Percentiles rank a stretch among this genome's conserved stretches.
Conservation (phyloP, 371 early-diverging fungal species). For the Coemansia sp. region DNA sequence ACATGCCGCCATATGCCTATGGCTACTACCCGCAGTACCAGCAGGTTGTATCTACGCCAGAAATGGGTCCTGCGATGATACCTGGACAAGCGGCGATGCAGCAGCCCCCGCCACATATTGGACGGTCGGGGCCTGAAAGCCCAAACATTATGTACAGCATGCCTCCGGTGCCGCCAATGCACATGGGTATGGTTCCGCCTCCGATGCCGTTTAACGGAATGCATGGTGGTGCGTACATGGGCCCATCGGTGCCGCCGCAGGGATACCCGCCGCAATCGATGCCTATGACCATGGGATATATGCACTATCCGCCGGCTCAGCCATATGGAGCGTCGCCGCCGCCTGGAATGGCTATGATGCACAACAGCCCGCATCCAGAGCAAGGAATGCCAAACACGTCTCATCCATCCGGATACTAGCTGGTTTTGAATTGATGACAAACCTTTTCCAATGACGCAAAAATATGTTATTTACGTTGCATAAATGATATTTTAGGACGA, state of each 20-base stretch:
- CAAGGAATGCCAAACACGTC: slow-evolving; percentile 18
- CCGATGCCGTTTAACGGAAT: slow-evolving; percentile 39
- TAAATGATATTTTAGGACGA: background rate
- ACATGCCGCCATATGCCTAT: slow-evolving; percentile 41
- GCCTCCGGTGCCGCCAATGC: slow-evolving; percentile 26
- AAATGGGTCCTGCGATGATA: slow-evolving; percentile 32
- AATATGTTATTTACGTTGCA: background rate
- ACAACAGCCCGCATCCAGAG: slow-evolving; percentile 32
- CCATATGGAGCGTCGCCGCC: slow-evolving; percentile 34
- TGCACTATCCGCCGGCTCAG: slow-evolving; percentile 39
- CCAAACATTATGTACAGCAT: slow-evolving; percentile 31
- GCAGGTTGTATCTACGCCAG: slow-evolving; percentile 31
- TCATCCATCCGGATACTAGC: slow-evolving; percentile 2
- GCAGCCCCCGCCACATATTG: slow-evolving; percentile 13
- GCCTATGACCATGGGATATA: slow-evolving; percentile 45
- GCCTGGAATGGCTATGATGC: slow-evolving; percentile 47
- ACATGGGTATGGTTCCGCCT: slow-evolving; percentile 50
- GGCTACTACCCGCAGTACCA: slow-evolving; percentile 48
- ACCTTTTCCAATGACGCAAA: background rate
- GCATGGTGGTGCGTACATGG: slow-evolving; percentile 40
- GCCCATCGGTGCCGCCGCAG: slow-evolving; percentile 25
- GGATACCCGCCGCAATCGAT: slow-evolving; percentile 44
- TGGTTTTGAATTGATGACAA: background rate
- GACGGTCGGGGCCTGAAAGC: slow-evolving; percentile 25
- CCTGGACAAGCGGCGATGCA: slow-evolving; percentile 6